phyloP scores from a whole-genome alignment of 2,329 filamentous ascomycete species.

The Botrytis pseudocinerea region DNA sequence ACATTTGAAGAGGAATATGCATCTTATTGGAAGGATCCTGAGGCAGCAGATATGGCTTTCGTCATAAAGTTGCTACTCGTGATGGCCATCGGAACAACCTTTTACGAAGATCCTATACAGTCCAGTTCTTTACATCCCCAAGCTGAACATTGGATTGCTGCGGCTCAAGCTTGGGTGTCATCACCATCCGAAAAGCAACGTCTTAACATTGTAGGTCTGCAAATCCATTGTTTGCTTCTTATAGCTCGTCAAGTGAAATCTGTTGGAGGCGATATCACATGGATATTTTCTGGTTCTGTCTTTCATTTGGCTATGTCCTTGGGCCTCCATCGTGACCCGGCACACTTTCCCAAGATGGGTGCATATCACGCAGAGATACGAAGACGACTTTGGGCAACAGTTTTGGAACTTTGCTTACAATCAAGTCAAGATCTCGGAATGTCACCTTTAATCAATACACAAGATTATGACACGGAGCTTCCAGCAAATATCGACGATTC shows the following conservation, averaged over 20 bases:
- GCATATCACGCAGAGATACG: conserved; percentile 53
- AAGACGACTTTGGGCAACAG: conserved; percentile 56
- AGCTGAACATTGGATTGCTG: conserved; percentile 29
- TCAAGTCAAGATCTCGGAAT: conserved; percentile 52
- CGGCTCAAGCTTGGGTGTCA: conserved; percentile 29
- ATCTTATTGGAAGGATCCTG: conserved; percentile 43
- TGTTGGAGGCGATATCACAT: conserved; percentile 52
- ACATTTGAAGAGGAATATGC: conserved; percentile 47
- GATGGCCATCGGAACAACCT: conserved; percentile 28
- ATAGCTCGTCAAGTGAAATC: conserved; percentile 51
- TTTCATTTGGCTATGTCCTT: conserved; percentile 56
- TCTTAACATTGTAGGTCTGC: conserved; percentile 51
- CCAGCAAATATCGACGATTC: conserved; percentile 55
- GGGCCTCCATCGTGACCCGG: conserved; percentile 59
- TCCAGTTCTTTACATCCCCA: conserved; percentile 14
- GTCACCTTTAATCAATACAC: conserved; percentile 48
- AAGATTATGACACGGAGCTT: conserved; percentile 52
- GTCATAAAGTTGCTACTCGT: conserved; percentile 26
- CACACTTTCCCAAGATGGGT: conserved; percentile 50
- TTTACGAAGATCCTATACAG: conserved; percentile 25
- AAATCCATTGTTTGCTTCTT: conserved; percentile 53
- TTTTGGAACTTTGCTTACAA: conserved; percentile 55
- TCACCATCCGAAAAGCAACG: conserved; percentile 47
- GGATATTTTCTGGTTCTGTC: conserved; percentile 52
- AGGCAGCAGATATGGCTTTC: conserved; percentile 22